phyloP scores from a whole-genome alignment of 2,329 filamentous ascomycete genomes.

The Chalara sp. region DNA sequence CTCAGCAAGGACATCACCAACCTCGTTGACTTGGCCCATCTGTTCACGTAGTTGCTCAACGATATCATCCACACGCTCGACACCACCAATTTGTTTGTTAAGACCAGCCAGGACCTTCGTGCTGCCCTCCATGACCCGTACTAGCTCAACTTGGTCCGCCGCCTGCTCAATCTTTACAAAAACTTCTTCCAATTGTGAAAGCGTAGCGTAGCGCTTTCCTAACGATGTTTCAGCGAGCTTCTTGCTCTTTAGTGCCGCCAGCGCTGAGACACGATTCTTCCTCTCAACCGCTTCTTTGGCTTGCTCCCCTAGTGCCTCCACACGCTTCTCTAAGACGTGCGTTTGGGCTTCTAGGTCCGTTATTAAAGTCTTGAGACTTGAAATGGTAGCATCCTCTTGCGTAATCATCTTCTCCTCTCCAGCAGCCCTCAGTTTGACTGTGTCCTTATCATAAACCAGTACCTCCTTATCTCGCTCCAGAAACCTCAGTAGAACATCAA shows the following conservation, averaged over 20 bases:
- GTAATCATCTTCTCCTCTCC: slow-evolving; percentile 50
- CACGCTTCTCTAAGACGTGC: slow-evolving; percentile 55
- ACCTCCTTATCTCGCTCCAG: slow-evolving; percentile 59
- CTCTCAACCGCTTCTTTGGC: slow-evolving; percentile 65
- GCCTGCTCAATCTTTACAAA: slow-evolving; percentile 81
- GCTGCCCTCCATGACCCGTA: slow-evolving; percentile 76
- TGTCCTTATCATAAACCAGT: slow-evolving; percentile 55
- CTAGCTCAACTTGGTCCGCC: slow-evolving; percentile 73
- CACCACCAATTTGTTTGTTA: slow-evolving; percentile 71
- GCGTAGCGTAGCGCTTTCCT: slow-evolving; percentile 61
- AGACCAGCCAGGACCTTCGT: slow-evolving; percentile 64
- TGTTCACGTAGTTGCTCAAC: slow-evolving; percentile 71
- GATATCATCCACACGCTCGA: slow-evolving; percentile 67
- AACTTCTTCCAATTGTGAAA: slow-evolving; percentile 77
- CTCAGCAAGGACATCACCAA: slow-evolving; percentile 70
- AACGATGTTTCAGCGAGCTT: slow-evolving; percentile 74
- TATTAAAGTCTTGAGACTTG: slow-evolving; percentile 74
- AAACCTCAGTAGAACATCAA: slow-evolving; percentile 64
- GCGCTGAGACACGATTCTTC: slow-evolving; percentile 69
- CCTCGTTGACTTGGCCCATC: slow-evolving; percentile 77
- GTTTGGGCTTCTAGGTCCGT: slow-evolving; percentile 69
- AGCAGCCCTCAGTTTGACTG: slow-evolving; percentile 65
- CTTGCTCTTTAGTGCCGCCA: slow-evolving; percentile 74
- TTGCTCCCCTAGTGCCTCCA: slow-evolving; percentile 55
- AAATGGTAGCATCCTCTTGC: slow-evolving; percentile 73